These are phyloP conservation scores for Fusarium nurragi DNA, from an alignment of 2,329 filamentous ascomycete species.

Conservation along the genomic window DNA sequence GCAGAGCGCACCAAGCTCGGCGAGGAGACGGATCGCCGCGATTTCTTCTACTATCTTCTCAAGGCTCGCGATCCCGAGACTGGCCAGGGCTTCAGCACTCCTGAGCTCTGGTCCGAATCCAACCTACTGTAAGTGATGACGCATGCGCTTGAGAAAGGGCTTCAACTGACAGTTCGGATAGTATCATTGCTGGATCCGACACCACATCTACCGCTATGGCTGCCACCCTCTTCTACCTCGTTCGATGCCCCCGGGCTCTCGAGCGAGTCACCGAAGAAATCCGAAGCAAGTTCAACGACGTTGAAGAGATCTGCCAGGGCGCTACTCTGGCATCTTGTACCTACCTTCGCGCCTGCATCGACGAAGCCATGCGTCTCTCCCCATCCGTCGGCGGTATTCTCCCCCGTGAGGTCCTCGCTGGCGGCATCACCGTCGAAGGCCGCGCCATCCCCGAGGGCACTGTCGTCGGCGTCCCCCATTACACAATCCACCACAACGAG, in stretches of 20 bases:
- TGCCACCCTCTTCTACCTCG: slow-evolving; percentile 70
- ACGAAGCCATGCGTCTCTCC: slow-evolving; percentile 71
- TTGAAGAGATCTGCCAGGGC: slow-evolving; percentile 66
- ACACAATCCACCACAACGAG: slow-evolving; percentile 74
- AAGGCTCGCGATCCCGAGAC: slow-evolving; percentile 77
- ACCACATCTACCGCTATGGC: slow-evolving; percentile 76
- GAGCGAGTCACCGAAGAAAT: slow-evolving; percentile 61
- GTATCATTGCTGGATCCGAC: slow-evolving; percentile 76
- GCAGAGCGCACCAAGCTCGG: slow-evolving; percentile 72
- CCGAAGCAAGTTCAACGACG: slow-evolving; percentile 58
- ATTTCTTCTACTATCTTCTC: slow-evolving; percentile 80
- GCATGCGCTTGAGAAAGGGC: neutral
- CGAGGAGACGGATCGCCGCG: slow-evolving; percentile 72
- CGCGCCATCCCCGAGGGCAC: slow-evolving; percentile 65
- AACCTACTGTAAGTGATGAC: slow-evolving; percentile 65
- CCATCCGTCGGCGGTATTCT: slow-evolving; percentile 69
- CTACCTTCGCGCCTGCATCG: slow-evolving; percentile 72
- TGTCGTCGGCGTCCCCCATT: slow-evolving; percentile 72
- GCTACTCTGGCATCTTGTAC: slow-evolving; percentile 58
- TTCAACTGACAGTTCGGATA: slow-evolving; percentile 39
- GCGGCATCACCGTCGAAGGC: slow-evolving; percentile 65
- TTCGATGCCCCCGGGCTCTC: slow-evolving; percentile 60
- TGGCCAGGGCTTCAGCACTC: slow-evolving; percentile 70
- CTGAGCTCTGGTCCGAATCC: slow-evolving; percentile 76
- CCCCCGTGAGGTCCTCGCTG: slow-evolving; percentile 66